phyloP scores from a whole-genome alignment of 2,329 filamentous ascomycete species.

The Sclerotinia spermophila region DNA sequence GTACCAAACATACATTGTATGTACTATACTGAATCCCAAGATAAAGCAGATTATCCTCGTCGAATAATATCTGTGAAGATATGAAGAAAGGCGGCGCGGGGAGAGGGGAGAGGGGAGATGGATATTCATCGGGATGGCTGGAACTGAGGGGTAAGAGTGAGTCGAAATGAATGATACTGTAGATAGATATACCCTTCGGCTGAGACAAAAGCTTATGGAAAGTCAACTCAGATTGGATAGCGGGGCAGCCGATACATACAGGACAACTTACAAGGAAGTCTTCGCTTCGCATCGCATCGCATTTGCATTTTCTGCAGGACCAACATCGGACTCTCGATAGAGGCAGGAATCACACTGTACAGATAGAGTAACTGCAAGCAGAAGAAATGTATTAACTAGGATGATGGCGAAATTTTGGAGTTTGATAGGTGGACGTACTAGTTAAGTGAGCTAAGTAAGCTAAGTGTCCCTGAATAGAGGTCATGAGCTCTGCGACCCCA shows the following conservation, averaged over 20 bases:
- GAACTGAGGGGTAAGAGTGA: slow-evolving; percentile 1
- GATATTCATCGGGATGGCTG: neutral
- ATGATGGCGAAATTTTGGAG: slow-evolving; percentile 13
- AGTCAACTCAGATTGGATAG: slow-evolving; percentile 18
- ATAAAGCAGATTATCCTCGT: neutral
- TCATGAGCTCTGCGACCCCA: slow-evolving; percentile 20
- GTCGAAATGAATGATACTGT: slow-evolving; percentile 7
- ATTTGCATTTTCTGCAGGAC: slow-evolving; percentile 5
- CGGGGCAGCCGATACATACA: slow-evolving; percentile 12
- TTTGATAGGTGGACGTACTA: slow-evolving; percentile 9
- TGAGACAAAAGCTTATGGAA: slow-evolving; percentile 8
- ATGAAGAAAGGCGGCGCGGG: neutral
- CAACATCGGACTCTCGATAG: slow-evolving; percentile 4
- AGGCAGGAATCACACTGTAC: neutral
- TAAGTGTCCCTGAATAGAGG: slow-evolving; percentile 7
- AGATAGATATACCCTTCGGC: slow-evolving; percentile 6
- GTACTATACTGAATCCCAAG: no score
- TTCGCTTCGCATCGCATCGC: neutral
- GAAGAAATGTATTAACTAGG: neutral
- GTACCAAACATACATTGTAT: no score
- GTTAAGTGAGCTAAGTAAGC: no score
- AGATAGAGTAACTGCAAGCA: neutral
- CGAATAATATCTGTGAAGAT: neutral
- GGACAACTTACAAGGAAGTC: slow-evolving; percentile 10
- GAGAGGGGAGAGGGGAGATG: no score